These are phyloP conservation scores for Chimonanthus salicifolius DNA, from an alignment of 164 flowering plant species.

Conservation along the genomic window DNA sequence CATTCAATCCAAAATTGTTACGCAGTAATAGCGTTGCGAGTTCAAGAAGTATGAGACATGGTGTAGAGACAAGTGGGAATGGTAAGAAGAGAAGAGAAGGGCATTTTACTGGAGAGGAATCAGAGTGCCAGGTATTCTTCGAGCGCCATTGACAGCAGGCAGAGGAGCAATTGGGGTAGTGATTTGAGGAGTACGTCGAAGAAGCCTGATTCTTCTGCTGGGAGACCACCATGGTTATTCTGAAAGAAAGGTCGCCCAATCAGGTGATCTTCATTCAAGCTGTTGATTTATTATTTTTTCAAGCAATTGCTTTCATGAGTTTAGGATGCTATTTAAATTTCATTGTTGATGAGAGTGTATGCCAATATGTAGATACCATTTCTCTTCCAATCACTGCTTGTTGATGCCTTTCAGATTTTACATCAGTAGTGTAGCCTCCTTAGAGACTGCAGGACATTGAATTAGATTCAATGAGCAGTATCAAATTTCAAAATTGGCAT, in stretches of 20 bases:
- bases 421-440: no score
- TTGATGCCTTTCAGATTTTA: no score
- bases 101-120: slow-evolving; percentile 42
- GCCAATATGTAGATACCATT: no score
- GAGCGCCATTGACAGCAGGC: slow-evolving; percentile 51
- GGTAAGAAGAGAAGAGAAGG: slow-evolving; percentile 46
- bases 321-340: no score
- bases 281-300: neutral
- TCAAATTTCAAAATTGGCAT: no score
- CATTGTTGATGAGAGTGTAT: no score
- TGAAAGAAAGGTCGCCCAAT: slow-evolving; percentile 22
- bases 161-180: slow-evolving; percentile 42
- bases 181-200: slow-evolving; percentile 35
- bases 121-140: slow-evolving; percentile 55
- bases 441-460: no score
- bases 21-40: slow-evolving; percentile 79
- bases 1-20: slow-evolving; percentile 35
- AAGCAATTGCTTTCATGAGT: no score
- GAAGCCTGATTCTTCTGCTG: slow-evolving; percentile 62
- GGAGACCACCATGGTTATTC: slow-evolving; percentile 67
- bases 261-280: slow-evolving; percentile 4
- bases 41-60: slow-evolving; percentile 44
- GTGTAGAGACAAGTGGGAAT: slow-evolving; percentile 32
- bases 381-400: no score
- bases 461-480: no score